Conservation (phyloP, 2,329 filamentous ascomycete genomes). For the Chaetomium sp. region DNA sequence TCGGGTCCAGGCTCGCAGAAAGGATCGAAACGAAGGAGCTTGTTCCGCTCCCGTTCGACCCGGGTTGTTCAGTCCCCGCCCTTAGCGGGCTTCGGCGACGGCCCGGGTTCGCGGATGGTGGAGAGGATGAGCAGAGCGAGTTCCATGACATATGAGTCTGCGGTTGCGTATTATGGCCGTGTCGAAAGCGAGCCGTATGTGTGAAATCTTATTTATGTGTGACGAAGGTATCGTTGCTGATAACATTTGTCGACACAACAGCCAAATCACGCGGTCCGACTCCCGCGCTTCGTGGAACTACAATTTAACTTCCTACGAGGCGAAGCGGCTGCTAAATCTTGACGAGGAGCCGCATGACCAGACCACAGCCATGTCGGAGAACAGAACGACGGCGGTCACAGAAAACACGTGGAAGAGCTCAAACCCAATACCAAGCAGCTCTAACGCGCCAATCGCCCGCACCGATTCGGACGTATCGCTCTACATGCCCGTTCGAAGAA, state of each 20-base stretch:
- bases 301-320: slow-evolving; percentile 39
- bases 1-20: slow-evolving; percentile 21
- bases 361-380: slow-evolving; percentile 31
- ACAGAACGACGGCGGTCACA: slow-evolving; percentile 27
- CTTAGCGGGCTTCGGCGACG: slow-evolving; percentile 28
- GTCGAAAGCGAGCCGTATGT: slow-evolving; percentile 26
- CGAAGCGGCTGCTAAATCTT: slow-evolving; percentile 37
- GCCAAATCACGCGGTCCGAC: slow-evolving; percentile 26
- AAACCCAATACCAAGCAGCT: slow-evolving; percentile 25
- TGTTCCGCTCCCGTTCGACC: slow-evolving; percentile 34
- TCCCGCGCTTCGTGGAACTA: slow-evolving; percentile 38
- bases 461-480: slow-evolving; percentile 43
- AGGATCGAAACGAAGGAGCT: slow-evolving; percentile 22
- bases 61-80: slow-evolving; percentile 23
- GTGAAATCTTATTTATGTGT: not conserved
- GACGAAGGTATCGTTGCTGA: slow-evolving; percentile 6
- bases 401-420: slow-evolving; percentile 34
- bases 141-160: slow-evolving; percentile 30
- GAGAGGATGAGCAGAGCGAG: slow-evolving; percentile 27
- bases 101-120: slow-evolving; percentile 21
- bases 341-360: slow-evolving; percentile 31
- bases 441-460: slow-evolving; percentile 30
- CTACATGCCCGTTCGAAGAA: slow-evolving; percentile 42
- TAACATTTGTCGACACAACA: slow-evolving; percentile 17
- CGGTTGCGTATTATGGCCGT: slow-evolving; percentile 25